A percentile compares a stretch with the other conserved stretches of the same genome.
phyloP scores from a whole-genome alignment of 176 grass and related monocot species.

The Raddia distichophylla region DNA sequence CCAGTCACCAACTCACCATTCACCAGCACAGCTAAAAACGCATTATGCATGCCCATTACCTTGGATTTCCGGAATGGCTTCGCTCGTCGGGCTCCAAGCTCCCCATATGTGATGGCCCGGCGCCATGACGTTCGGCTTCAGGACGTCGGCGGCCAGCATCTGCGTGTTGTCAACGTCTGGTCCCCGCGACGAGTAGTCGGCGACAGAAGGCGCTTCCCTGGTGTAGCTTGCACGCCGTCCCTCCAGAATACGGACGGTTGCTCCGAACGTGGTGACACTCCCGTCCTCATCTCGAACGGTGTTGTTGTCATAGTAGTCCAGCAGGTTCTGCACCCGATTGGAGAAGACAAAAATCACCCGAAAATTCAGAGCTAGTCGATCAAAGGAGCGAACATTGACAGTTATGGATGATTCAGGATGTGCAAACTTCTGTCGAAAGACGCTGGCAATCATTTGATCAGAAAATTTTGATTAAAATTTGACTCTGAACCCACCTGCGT shows the following conservation, averaged over 20 bases:
- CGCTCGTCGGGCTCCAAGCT: constrained; percentile 78
- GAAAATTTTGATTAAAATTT: not conserved
- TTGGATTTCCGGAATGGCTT: constrained; percentile 39
- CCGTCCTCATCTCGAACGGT: constrained; percentile 44
- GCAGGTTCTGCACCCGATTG: constrained; percentile 44
- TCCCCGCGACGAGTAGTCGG: constrained; percentile 80
- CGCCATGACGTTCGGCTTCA: constrained; percentile 93
- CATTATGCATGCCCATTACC: not conserved
- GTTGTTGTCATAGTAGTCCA: constrained; percentile 67
- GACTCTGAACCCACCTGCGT: constrained; percentile 42
- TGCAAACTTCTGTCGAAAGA: not conserved
- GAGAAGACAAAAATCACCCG: not conserved
- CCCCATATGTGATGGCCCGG: constrained; percentile 85
- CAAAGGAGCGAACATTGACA: not conserved
- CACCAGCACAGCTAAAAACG: no score
- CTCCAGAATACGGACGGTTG: constrained; percentile 58
- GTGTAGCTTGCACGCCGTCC: constrained; percentile 75
- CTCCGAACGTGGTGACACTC: constrained; percentile 51
- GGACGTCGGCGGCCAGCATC: constrained; percentile 62
- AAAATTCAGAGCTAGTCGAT: not conserved
- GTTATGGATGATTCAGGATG: constrained; percentile 1
- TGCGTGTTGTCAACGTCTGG: constrained; percentile 64
- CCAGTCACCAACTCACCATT: no score
- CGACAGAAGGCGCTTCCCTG: constrained; percentile 49
- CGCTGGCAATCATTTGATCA: not conserved